phyloP scores from a whole-genome alignment of 2,329 filamentous ascomycete genomes.

The Calcarisporium arbuscula region DNA sequence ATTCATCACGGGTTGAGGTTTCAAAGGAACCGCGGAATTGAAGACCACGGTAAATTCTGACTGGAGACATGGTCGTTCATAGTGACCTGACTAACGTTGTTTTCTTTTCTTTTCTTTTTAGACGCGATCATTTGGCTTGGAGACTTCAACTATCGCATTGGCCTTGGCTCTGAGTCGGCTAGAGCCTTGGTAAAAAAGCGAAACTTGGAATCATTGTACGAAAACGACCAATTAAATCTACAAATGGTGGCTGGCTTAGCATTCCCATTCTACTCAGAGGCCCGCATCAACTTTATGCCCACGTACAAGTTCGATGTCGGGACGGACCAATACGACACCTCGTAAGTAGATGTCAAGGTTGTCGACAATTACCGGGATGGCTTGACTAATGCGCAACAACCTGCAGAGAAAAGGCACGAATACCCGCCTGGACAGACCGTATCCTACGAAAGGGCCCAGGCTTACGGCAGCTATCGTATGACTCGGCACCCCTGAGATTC shows the following conservation, averaged over 20 bases:
- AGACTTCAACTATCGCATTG: conserved; percentile 98
- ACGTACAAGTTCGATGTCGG: conserved; percentile 96
- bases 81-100: neutral
- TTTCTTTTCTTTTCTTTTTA: conserved; percentile 14
- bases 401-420: conserved; percentile 78
- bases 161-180: conserved; percentile 70
- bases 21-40: conserved; percentile 83
- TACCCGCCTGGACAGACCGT: conserved; percentile 95
- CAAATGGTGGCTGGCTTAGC: conserved; percentile 92
- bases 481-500: conserved; percentile 74
- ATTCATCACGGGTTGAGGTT: conserved; percentile 85
- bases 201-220: conserved; percentile 74
- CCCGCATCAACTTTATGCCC: conserved; percentile 78
- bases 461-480: conserved; percentile 76
- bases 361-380: neutral
- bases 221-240: conserved; percentile 91
- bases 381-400: conserved; percentile 11
- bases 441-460: conserved; percentile 81
- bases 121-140: conserved; percentile 87
- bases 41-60: conserved; percentile 66
- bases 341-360: conserved; percentile 43
- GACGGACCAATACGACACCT: conserved; percentile 84
- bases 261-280: conserved; percentile 89
- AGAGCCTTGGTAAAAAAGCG: conserved; percentile 64
- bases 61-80: neutral